A percentile compares a stretch with the other conserved stretches of the same genome.
Evolutionary conservation across 2,329 filamentous ascomycete species (phyloP).

Genomic region (Xylariaceae sp.): DNA sequence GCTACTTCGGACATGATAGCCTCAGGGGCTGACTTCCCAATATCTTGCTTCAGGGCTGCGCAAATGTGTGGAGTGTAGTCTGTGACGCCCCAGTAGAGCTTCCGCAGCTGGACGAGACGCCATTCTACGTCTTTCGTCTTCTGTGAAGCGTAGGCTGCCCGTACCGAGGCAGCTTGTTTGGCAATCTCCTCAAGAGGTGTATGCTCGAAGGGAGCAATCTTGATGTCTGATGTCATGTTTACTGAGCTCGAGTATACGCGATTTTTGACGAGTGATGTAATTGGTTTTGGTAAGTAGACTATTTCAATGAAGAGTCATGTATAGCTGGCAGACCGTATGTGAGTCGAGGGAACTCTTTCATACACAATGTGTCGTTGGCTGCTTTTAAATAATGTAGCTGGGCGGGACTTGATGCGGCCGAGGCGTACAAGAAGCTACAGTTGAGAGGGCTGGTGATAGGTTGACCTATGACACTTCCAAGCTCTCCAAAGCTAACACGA

Average conservation of each 20-base stretch:
- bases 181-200: slow-evolving; percentile 67
- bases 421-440: too few species aligned
- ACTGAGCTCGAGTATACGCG: background rate
- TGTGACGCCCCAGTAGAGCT: slow-evolving; percentile 88
- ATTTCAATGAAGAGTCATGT: too few species aligned
- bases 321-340: too few species aligned
- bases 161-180: slow-evolving; percentile 54
- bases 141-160: slow-evolving; percentile 69
- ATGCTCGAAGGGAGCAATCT: slow-evolving; percentile 49
- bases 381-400: too few species aligned
- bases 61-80: slow-evolving; percentile 71
- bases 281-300: too few species aligned
- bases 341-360: too few species aligned
- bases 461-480: too few species aligned
- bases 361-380: too few species aligned
- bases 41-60: slow-evolving; percentile 72
- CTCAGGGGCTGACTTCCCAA: slow-evolving; percentile 76
- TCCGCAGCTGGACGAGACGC: slow-evolving; percentile 80
- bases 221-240: slow-evolving; percentile 39
- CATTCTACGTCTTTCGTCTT: slow-evolving; percentile 81
- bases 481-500: too few species aligned
- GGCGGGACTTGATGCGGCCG: too few species aligned
- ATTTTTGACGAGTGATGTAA: too few species aligned
- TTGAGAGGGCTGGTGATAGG: too few species aligned
- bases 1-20: slow-evolving; percentile 68